Percentiles rank a stretch among this genome's conserved stretches.
phyloP scores from a whole-genome alignment of 2,329 filamentous ascomycete species.

The Sordariomycetes sp. region DNA sequence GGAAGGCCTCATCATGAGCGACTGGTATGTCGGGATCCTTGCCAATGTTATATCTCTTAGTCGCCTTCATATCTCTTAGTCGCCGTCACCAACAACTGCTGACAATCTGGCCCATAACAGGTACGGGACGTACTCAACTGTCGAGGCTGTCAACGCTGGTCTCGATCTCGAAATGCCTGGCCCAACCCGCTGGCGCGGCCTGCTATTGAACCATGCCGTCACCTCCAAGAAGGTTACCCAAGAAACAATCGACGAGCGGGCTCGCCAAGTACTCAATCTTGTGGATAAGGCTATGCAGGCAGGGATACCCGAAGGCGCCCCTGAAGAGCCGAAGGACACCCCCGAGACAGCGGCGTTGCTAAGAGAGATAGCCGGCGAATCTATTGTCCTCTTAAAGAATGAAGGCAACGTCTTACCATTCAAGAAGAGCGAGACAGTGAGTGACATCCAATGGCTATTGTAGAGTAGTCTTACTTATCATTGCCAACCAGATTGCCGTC shows the following conservation, averaged over 20 bases:
- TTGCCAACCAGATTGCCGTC: slow-evolving; percentile 38
- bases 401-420: slow-evolving; percentile 39
- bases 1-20: slow-evolving; percentile 35
- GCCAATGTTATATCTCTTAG: too few relatives aligned
- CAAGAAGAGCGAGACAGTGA: slow-evolving; percentile 9
- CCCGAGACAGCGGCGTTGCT: slow-evolving; percentile 14
- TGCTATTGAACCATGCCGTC: slow-evolving; percentile 13
- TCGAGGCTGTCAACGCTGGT: slow-evolving; percentile 18
- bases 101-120: not conserved
- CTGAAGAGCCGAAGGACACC: slow-evolving; percentile 7
- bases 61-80: not conserved
- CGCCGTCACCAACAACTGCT: not conserved
- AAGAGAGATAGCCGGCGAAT: slow-evolving; percentile 26
- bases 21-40: slow-evolving; percentile 28
- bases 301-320: slow-evolving; percentile 9
- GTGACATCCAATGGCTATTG: not conserved
- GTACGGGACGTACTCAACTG: slow-evolving; percentile 23
- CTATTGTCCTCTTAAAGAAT: slow-evolving; percentile 30
- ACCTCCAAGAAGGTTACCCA: slow-evolving; percentile 11
- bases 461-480: slow-evolving; percentile 5
- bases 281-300: slow-evolving; percentile 10
- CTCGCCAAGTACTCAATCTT: slow-evolving; percentile 18
- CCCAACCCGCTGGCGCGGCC: slow-evolving; percentile 12
- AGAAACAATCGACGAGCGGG: slow-evolving; percentile 14
- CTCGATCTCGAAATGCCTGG: slow-evolving; percentile 27